Conservation (phyloP, 1,284 basidiomycete genomes). For the Ceratobasidium sp. region DNA sequence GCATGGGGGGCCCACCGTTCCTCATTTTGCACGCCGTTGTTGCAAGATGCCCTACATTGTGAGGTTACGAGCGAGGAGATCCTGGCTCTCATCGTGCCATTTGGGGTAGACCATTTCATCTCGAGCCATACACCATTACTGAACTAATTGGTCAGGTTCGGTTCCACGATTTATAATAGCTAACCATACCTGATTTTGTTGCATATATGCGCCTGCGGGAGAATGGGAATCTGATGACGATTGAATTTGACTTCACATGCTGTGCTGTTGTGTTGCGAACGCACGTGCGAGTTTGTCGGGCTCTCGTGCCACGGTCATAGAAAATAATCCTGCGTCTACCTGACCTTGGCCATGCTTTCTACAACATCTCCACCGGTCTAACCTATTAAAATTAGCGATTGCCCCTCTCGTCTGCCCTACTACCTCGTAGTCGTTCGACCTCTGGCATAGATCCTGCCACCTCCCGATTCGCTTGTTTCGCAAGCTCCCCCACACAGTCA, state of each 20-base stretch:
- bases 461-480: neutral
- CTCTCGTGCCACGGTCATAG: conserved; percentile 25
- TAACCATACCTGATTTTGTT: neutral
- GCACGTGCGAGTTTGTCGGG: conserved; percentile 40
- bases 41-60: no score
- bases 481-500: neutral
- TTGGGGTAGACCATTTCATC: no score
- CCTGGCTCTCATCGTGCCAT: no score
- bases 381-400: conserved; percentile 54
- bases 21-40: no score
- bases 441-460: neutral
- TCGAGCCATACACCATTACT: no score
- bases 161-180: no score
- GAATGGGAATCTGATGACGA: neutral
- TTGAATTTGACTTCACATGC: conserved; percentile 20
- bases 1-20: no score
- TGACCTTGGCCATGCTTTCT: conserved; percentile 26
- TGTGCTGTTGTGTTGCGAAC: conserved; percentile 37
- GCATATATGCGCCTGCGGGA: neutral
- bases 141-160: no score
- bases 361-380: conserved; percentile 53
- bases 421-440: conserved; percentile 45
- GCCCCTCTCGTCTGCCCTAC: conserved; percentile 51
- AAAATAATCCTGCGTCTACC: conserved; percentile 34
- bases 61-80: no score